phyloP scores from a whole-genome alignment of 2,329 filamentous ascomycete species.

The Orbilia ellipsospora region DNA sequence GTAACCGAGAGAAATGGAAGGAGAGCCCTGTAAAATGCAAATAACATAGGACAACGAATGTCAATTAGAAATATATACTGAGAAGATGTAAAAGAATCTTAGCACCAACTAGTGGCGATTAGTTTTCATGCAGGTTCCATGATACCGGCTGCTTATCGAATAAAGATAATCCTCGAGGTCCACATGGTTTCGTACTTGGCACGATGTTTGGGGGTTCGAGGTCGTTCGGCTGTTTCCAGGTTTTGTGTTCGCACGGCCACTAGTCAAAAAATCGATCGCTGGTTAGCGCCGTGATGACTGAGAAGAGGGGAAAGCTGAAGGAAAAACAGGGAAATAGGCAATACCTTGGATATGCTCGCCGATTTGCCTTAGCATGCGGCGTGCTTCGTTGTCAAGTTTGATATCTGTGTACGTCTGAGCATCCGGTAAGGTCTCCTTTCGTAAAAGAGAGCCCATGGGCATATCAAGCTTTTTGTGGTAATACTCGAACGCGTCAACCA shows the following conservation, averaged over 20 bases:
- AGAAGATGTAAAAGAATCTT: neutral
- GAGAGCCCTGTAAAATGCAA: conserved; percentile 15
- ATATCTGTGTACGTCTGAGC: conserved; percentile 51
- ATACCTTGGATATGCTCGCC: conserved; percentile 47
- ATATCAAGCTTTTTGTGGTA: conserved; percentile 52
- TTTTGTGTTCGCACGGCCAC: conserved; percentile 34
- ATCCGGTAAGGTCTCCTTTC: conserved; percentile 36
- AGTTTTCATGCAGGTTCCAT: neutral
- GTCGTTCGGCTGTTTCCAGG: conserved; percentile 31
- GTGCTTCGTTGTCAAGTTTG: conserved; percentile 44
- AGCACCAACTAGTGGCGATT: neutral
- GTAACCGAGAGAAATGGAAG: neutral
- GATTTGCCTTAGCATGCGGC: conserved; percentile 42
- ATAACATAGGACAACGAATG: neutral
- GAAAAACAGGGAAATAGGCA: conserved; percentile 3
- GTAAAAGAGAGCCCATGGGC: conserved; percentile 40
- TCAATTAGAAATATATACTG: conserved; percentile 17
- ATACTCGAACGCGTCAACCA: conserved; percentile 52
- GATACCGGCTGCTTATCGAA: conserved; percentile 19
- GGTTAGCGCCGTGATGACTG: neutral
- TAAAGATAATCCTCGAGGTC: conserved; percentile 47
- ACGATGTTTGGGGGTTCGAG: conserved; percentile 24
- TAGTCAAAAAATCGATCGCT: conserved; percentile 1
- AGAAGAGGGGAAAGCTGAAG: neutral
- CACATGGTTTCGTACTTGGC: conserved; percentile 51